Conservation (phyloP, 2,329 filamentous ascomycete genomes). For the Penicillium sp. region DNA sequence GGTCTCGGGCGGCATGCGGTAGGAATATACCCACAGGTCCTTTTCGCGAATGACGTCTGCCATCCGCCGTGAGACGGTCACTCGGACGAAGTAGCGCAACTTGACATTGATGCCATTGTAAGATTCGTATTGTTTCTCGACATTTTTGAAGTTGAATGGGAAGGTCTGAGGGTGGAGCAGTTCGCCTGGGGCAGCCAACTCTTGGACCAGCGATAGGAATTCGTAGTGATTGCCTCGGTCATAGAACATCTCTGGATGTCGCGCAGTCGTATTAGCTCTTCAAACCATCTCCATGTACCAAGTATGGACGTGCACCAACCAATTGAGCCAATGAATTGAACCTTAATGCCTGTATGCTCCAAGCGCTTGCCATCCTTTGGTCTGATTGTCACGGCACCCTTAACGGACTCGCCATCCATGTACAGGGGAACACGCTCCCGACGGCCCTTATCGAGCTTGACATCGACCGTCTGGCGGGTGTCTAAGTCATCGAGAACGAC, state of each 20-base stretch:
- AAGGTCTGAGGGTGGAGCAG: conserved; percentile 98
- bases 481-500: conserved; percentile 94
- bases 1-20: conserved; percentile 95
- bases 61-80: conserved; percentile 95
- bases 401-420: conserved; percentile 97
- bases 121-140: conserved; percentile 99
- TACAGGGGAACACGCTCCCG: conserved; percentile 95
- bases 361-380: conserved; percentile 97
- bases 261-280: conserved; percentile 2
- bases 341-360: conserved; percentile 98
- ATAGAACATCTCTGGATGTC: conserved; percentile 87
- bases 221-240: conserved; percentile 99
- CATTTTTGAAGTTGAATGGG: conserved; percentile 99
- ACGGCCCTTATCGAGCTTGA: conserved; percentile 97
- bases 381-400: conserved; percentile 87
- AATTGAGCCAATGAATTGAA: conserved; percentile 98
- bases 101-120: conserved; percentile 99
- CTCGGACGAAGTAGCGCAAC: conserved; percentile 94
- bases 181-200: conserved; percentile 92
- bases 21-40: conserved; percentile 99
- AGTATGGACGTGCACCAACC: conserved; percentile 40
- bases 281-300: neutral
- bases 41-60: conserved; percentile 97
- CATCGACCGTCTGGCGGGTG: conserved; percentile 89
- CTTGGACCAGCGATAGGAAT: conserved; percentile 93